Percentiles rank a stretch among this genome's conserved stretches.
Evolutionary conservation across 169 alveolate species (phyloP).

Genomic region (Toxoplasma gondii): DNA sequence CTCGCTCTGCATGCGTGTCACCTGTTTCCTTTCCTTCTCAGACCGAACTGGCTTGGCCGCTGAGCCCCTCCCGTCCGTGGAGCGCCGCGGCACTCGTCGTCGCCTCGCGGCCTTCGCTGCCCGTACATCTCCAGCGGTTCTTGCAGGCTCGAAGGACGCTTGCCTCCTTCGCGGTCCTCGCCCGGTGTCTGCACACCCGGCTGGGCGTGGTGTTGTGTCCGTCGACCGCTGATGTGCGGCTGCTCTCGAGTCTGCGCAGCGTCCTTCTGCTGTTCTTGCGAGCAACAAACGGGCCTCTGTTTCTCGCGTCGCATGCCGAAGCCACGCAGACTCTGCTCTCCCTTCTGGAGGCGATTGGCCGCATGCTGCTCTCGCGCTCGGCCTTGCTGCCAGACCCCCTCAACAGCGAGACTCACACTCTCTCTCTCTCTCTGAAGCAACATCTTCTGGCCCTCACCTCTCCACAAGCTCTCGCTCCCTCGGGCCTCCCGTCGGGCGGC

Average conservation of each 20-base stretch:
- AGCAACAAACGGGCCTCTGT: neutral
- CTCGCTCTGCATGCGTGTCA: neutral
- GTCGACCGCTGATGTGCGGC: slow-evolving; percentile 23
- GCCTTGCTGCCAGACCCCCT: neutral
- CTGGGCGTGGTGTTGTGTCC: neutral
- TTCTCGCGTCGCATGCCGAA: neutral
- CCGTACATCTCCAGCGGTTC: neutral
- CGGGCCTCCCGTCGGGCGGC: neutral
- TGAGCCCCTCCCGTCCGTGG: slow-evolving; percentile 8
- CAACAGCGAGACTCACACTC: neutral
- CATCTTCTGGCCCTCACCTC: neutral
- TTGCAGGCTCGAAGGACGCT: neutral
- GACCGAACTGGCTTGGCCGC: slow-evolving; percentile 9
- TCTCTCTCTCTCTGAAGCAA: neutral
- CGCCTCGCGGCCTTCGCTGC: neutral
- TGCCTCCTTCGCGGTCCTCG: neutral
- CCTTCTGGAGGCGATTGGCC: neutral
- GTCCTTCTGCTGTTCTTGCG: neutral
- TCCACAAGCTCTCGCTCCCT: neutral
- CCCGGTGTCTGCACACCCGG: slow-evolving; percentile 37
- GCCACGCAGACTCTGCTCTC: slow-evolving; percentile 16
- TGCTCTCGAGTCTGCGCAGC: slow-evolving; percentile 12
- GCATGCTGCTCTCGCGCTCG: neutral
- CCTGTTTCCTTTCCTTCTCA: neutral
- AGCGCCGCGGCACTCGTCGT: slow-evolving; percentile 8